Conservation (phyloP, 78 protist species). For the Protostelium mycophagum region DNA sequence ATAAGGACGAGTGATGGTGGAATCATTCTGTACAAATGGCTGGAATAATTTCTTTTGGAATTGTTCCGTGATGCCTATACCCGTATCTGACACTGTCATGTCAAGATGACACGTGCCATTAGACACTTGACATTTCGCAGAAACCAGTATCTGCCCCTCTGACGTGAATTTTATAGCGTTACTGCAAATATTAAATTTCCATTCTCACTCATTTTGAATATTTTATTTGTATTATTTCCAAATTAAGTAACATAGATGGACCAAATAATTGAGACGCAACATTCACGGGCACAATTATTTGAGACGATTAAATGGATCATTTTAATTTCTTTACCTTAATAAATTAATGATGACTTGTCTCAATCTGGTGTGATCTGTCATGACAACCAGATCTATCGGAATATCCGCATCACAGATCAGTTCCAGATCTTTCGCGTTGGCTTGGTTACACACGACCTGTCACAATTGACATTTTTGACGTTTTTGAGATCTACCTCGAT, state of each 20-base stretch:
- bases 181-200: too few relatives aligned
- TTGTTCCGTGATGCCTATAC: conserved; percentile 32
- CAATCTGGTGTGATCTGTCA: not conserved
- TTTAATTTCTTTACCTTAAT: not conserved
- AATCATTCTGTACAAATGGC: conserved; percentile 25
- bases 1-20: conserved; percentile 5
- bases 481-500: not conserved
- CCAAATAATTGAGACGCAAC: too few relatives aligned
- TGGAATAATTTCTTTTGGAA: conserved; percentile 13
- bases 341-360: not conserved
- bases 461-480: too few relatives aligned
- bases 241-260: too few relatives aligned
- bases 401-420: not conserved
- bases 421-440: not conserved
- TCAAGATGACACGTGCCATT: not conserved
- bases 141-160: not conserved
- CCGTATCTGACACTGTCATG: conserved; percentile 22
- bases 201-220: too few relatives aligned
- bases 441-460: not conserved
- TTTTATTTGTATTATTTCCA: too few relatives aligned
- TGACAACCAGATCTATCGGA: not conserved
- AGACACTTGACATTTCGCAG: not conserved
- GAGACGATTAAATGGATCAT: not conserved
- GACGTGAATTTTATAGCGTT: not conserved
- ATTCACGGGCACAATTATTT: not conserved